Evolutionary conservation across 306 rosid genomes (phyloP), one percentile per base, ranked within the genome.

Genomic region (Acacia confusa): DNA sequence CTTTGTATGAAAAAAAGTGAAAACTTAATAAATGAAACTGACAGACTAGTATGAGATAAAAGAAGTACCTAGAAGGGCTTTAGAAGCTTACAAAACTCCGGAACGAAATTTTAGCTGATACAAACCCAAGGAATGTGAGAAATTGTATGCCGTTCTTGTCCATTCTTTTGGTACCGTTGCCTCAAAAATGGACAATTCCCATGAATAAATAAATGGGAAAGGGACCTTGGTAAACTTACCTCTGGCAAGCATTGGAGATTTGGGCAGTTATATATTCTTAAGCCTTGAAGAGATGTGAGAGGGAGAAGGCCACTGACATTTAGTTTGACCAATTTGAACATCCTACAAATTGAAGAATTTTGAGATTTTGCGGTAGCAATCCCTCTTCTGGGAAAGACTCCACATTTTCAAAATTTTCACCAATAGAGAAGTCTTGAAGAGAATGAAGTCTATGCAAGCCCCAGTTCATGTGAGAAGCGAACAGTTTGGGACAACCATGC

Each of bases 291-390:
- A 63, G 50, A 85, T 28, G 67, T 45, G 9, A 83, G 84, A 20
- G 57, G 67, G 66, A 72, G 82, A 55, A 88, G 48, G n/a, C 83
- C 85, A 8, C 9, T 60, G 19, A 9, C 19, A 5, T 88, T 81
- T 16, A 76, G 30, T 6, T 64, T 25, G 36, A 44, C 76, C 64
- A 88, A 8, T 78, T 53, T 15, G 40, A 40, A 44, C 81, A 34
- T 0, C 2, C 4, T 0, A 0, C 2, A 75, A 30, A 6, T 0
- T 0, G 30, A 82, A 48, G 38, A 32, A 34, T 4, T 12, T 63
- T 28, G 0, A 67, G 72, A 67, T 20, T 67, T 8, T 74, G 1
- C 6, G 87, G 89, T 36, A 70, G 40, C 47, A 48, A 8, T 11
- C 20, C 25, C 55, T 34, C 77, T 48, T 78, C 84, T 10, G 70